Evolutionary conservation across 2,329 filamentous ascomycete species (phyloP), one percentile per base, ranked within the genome.

Genomic region (Verticillium isaacii): DNA sequence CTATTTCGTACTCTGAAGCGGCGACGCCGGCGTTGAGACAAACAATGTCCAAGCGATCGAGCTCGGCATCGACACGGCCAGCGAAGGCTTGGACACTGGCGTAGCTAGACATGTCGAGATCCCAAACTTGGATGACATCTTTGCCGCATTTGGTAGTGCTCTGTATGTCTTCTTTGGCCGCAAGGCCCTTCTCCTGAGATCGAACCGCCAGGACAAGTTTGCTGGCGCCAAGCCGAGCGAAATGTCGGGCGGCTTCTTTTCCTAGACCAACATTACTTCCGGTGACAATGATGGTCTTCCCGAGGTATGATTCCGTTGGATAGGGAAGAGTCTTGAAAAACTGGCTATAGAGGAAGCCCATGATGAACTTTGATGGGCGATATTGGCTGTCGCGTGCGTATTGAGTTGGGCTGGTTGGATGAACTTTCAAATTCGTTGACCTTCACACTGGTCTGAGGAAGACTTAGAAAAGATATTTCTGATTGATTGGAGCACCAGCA

Each of bases 61-160:
- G 70, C n/a, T 74, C 68, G 4, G 57, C 63, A 9, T 73, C 66
- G 1, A 75, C 68, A 2, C 75, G 73, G 1, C 59, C 66, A 3
- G 73, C 77, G 62, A 87, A 85, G 1, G 68, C 70, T 58, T 73
- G 69, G 41, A 85, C 75, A 36, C 76, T 81, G 3, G 76, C 74
- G 65, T 81, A 82, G 19, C 73, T 77, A 15, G 66, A 67, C 65
- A 85, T 75, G 66, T 86, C 82, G 5, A 86, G 66, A 12, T 73
- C 60, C 82, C 82, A 85, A 14, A 84, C 80, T 54, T 83, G 73
- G 36, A 82, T 69, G 3, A 62, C 68, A n/a, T 60, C 69, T 45
- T 32, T 62, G 29, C 25, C 62, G 57, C 61, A 58, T 29, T 55
- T 65, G 14, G 72, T 70, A 23, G 70, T 67, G 1, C 62, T 61